Conservation (phyloP, 2,329 filamentous ascomycete genomes). For the Ceratocystis diversiconidia region DNA sequence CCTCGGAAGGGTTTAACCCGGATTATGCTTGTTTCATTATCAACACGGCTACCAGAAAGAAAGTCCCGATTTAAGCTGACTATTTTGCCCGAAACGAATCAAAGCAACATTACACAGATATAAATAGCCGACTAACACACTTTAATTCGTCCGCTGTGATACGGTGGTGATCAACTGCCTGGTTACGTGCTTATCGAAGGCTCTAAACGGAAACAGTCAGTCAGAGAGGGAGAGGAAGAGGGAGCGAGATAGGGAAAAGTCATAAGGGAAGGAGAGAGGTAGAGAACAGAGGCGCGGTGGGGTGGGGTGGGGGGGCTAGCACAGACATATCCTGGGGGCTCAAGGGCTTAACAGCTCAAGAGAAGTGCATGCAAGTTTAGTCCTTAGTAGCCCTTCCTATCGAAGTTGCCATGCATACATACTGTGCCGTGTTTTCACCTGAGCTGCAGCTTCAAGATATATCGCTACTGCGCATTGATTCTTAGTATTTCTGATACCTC, state of each 20-base stretch:
- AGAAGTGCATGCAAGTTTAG: not conserved
- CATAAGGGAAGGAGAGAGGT: no score
- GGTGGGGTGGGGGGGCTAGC: no score
- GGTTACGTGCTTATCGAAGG: no score
- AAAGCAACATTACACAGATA: not conserved
- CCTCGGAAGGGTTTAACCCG: not conserved
- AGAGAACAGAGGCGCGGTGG: no score
- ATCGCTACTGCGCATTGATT: not conserved
- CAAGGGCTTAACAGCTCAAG: no score
- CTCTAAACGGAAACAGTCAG: no score
- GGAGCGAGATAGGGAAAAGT: no score
- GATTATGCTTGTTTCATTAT: not conserved
- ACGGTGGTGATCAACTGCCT: not conserved
- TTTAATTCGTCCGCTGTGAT: constrained; percentile 1
- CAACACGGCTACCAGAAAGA: not conserved
- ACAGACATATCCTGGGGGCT: no score
- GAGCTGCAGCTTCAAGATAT: not conserved
- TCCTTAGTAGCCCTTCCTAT: not conserved
- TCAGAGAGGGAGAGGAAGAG: no score
- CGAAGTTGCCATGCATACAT: not conserved
- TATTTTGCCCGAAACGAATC: not conserved
- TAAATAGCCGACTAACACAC: constrained; percentile 1
- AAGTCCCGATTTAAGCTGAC: not conserved
- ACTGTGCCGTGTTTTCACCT: not conserved
- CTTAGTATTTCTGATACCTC: not conserved